These are phyloP conservation scores for Hevea brasiliensis DNA, from an alignment of 345 rosid genomes.

Conservation along the genomic window DNA sequence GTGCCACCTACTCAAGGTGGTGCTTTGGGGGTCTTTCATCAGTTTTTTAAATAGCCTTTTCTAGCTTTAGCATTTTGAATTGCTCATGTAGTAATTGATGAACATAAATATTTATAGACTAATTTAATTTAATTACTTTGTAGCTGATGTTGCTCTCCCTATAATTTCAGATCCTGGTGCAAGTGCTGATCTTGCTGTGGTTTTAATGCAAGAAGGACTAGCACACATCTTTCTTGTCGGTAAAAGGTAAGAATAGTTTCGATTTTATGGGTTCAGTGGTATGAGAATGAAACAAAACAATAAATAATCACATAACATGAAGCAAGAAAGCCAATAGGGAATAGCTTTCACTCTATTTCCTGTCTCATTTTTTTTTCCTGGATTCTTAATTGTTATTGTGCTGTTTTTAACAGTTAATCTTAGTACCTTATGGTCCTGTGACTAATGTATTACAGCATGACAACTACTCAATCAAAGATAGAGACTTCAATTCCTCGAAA, in stretches of 20 bases:
- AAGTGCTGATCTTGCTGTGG: conserved; percentile 88
- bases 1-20: too few species aligned
- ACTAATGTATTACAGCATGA: conserved; percentile 49
- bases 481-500: conserved; percentile 98
- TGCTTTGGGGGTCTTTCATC: too few species aligned
- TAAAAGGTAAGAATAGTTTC: conserved; percentile 54
- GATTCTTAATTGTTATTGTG: not conserved
- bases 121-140: not conserved
- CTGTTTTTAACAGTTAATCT: not conserved
- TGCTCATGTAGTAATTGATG: too few species aligned
- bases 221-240: conserved; percentile 80
- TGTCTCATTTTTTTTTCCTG: too few species aligned
- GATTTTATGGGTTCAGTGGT: not conserved
- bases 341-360: too few species aligned
- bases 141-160: too few species aligned
- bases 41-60: too few species aligned
- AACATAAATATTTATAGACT: not conserved
- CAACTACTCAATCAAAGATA: conserved; percentile 74
- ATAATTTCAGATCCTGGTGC: conserved; percentile 76
- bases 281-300: not conserved
- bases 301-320: not conserved
- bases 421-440: not conserved
- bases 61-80: too few species aligned
- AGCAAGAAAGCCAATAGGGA: too few species aligned
- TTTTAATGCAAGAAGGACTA: conserved; percentile 97